Evolutionary conservation across 768 basidiomycete species (phyloP).

Genomic region (Trametes cingulata): DNA sequence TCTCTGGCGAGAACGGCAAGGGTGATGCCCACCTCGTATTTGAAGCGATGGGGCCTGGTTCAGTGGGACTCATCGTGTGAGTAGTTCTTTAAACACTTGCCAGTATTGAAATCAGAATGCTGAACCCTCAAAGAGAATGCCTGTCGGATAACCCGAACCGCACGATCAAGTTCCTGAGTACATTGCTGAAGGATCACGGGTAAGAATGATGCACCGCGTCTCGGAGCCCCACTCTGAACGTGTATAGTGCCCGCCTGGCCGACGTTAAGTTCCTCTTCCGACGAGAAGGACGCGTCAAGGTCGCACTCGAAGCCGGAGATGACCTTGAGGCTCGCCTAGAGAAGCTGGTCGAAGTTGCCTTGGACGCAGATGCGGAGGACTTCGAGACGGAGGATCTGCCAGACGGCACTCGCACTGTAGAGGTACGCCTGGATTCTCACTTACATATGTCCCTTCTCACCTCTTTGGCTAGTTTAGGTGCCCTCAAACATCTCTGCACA

Average conservation of each 20-base stretch:
- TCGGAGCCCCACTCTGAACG: not conserved
- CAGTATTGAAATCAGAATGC: constrained; percentile 21
- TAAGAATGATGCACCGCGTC: constrained; percentile 29
- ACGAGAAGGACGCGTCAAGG: constrained; percentile 52
- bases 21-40: constrained; percentile 53
- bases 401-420: constrained; percentile 35
- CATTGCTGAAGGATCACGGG: constrained; percentile 51
- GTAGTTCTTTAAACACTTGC: constrained; percentile 26
- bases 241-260: constrained; percentile 55
- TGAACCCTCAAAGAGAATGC: constrained; percentile 48
- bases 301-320: constrained; percentile 39
- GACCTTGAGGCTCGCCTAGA: constrained; percentile 35
- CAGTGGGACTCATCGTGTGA: constrained; percentile 67
- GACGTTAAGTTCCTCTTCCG: constrained; percentile 69
- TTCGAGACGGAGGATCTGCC: constrained; percentile 39
- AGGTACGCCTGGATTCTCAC: constrained; percentile 22
- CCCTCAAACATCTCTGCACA: constrained; percentile 40
- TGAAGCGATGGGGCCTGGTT: constrained; percentile 59
- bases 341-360: constrained; percentile 40
- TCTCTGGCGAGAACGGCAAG: constrained; percentile 47
- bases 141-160: constrained; percentile 66
- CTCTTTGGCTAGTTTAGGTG: constrained; percentile 43
- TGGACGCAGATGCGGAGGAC: constrained; percentile 46
- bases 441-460: not conserved
- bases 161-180: constrained; percentile 57